Conservation (phyloP, 2,329 filamentous ascomycete species). For the Magnaporthales sp. region DNA sequence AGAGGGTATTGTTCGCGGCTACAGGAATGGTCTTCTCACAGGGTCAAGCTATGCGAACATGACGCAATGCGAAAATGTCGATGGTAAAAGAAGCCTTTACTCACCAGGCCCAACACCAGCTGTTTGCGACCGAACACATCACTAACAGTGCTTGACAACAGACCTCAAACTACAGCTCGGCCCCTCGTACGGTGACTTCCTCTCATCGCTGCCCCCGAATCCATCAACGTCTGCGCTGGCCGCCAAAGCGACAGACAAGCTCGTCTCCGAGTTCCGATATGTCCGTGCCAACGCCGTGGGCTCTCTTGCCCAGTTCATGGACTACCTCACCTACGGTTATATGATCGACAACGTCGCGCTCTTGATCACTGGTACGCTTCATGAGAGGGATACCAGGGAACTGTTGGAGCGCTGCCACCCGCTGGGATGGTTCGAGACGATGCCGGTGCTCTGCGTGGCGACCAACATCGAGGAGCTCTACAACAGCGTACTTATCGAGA, state of each 20-base stretch:
- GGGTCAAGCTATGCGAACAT: slow-evolving; percentile 88
- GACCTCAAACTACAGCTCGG: slow-evolving; percentile 97
- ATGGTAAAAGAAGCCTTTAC: slow-evolving; percentile 50
- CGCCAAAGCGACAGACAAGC: slow-evolving; percentile 92
- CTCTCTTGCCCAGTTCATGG: slow-evolving; percentile 88
- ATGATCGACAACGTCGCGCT: slow-evolving; percentile 99
- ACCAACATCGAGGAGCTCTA: slow-evolving; percentile 99
- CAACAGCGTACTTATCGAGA: slow-evolving; percentile 96
- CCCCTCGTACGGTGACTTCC: slow-evolving; percentile 94
- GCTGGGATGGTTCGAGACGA: slow-evolving; percentile 96
- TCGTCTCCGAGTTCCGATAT: slow-evolving; percentile 95
- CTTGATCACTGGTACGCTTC: slow-evolving; percentile 92
- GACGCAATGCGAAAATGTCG: slow-evolving; percentile 95
- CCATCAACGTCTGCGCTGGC: slow-evolving; percentile 93
- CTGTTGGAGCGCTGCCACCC: slow-evolving; percentile 93
- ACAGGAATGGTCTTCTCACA: slow-evolving; percentile 88
- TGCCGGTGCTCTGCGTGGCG: slow-evolving; percentile 95
- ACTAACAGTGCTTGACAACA: slow-evolving; percentile 27
- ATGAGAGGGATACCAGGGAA: slow-evolving; percentile 94
- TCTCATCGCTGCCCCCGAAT: slow-evolving; percentile 86
- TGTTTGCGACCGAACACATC: slow-evolving; percentile 6
- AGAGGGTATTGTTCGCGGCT: slow-evolving; percentile 94
- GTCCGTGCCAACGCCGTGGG: slow-evolving; percentile 89
- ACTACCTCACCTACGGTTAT: slow-evolving; percentile 97
- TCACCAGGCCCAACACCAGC: slow-evolving; percentile 6